phyloP scores from a whole-genome alignment of 768 basidiomycete genomes.

The Naganishia onofrii region DNA sequence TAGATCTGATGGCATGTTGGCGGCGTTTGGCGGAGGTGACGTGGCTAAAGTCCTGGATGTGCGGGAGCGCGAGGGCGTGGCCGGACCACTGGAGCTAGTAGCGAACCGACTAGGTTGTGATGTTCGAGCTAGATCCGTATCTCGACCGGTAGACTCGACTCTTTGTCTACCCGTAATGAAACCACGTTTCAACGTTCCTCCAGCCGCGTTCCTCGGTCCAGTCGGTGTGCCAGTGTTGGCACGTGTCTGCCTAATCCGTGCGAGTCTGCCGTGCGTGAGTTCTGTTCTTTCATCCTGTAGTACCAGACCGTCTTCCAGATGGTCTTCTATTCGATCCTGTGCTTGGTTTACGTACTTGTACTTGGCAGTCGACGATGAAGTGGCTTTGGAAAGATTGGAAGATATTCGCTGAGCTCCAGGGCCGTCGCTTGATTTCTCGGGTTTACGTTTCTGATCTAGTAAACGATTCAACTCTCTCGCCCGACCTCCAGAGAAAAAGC shows the following conservation, averaged over 20 bases:
- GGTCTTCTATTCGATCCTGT: conserved; percentile 37
- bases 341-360: not conserved
- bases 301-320: conserved; percentile 49
- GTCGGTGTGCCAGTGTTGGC: conserved; percentile 13
- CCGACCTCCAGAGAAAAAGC: conserved; percentile 42
- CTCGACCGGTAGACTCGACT: not conserved
- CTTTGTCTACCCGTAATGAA: conserved; percentile 10
- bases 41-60: not conserved
- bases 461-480: conserved; percentile 46
- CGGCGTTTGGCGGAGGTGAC: not conserved
- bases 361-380: conserved; percentile 25
- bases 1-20: conserved; percentile 1
- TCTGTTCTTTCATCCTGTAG: conserved; percentile 43
- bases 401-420: not conserved
- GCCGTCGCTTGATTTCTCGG: conserved; percentile 22
- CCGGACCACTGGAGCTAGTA: not conserved
- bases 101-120: not conserved
- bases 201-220: conserved; percentile 11
- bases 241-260: conserved; percentile 31
- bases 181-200: conserved; percentile 17
- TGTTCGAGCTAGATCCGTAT: not conserved
- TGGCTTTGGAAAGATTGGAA: conserved; percentile 8
- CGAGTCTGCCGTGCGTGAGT: conserved; percentile 33
- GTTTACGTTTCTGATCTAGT: conserved; percentile 46
- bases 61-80: not conserved